Evolutionary conservation across 768 basidiomycete species (phyloP), one percentile per base, ranked within the genome.

Genomic region (Pseudohyphozyma bogoriensis): DNA sequence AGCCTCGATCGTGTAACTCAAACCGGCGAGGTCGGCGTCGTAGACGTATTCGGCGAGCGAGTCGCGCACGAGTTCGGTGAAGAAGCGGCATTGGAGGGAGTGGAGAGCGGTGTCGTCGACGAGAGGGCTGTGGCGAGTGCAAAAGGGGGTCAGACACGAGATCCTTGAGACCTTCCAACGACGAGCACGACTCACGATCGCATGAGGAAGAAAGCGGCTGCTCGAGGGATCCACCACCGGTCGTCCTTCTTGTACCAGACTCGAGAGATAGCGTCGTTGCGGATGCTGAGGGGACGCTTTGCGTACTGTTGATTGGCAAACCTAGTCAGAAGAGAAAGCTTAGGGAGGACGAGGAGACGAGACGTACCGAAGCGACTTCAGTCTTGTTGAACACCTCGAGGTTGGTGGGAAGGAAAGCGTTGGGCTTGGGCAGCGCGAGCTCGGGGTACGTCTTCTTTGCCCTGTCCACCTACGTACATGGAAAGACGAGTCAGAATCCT

Each of bases 221-320:
- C 89, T 70, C 87, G 89, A 0, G 95, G 95, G 13, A 93, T 82
- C 86, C 89, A 93, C 77, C 95, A 99, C 62, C 79, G 81, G 73
- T 99, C 93, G 72, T 99, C 95, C 72, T 91, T 91, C 78, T 99
- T 99, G 75, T 91, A 82, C 92, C 93, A 99, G 4, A 97, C 75
- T 16, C 83, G 79, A 6, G 85, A 85, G 31, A 85, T 68, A 0
- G 81, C 75, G 0, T 83, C 86, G 73, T 91, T 81, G 35, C 81
- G 77, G 57, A 97, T 80, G 60, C 91, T 79, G 60, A 80, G 77
- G 5, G 93, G 92, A 16, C 86, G 80, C 60, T 80, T 82, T 60
- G 79, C 74, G 31, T 87, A 86, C 89, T 93, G 69, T 1, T 16
- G n/a, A n/a, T n/a, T n/a, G n/a, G n/a, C n/a, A n/a, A n/a, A n/a